Conservation (phyloP, 2,329 filamentous ascomycete genomes). For the Trichoderma cornu-damae region DNA sequence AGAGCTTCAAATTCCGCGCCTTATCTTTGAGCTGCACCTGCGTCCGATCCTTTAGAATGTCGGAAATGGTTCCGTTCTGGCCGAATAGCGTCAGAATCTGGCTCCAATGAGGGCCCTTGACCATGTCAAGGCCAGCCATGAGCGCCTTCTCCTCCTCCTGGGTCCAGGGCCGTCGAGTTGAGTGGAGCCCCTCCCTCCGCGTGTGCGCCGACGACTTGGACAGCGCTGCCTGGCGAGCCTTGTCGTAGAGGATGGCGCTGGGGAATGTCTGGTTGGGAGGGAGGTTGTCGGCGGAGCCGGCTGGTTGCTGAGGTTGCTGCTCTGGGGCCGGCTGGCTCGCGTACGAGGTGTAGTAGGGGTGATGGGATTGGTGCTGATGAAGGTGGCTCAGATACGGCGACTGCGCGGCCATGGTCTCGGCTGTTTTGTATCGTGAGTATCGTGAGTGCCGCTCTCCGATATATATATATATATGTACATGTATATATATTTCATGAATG, state of each 20-base stretch:
- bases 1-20: slow-evolving; percentile 81
- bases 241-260: slow-evolving; percentile 53
- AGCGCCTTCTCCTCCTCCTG: slow-evolving; percentile 85
- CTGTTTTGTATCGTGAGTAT: slow-evolving; percentile 19
- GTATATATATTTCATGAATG: too few relatives aligned
- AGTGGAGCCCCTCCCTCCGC: slow-evolving; percentile 53
- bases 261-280: slow-evolving; percentile 54
- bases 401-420: slow-evolving; percentile 35
- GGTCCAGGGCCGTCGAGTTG: slow-evolving; percentile 74
- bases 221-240: slow-evolving; percentile 53
- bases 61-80: slow-evolving; percentile 69
- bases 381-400: slow-evolving; percentile 35
- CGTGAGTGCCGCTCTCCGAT: too few relatives aligned
- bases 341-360: slow-evolving; percentile 33
- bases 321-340: slow-evolving; percentile 35
- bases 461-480: too few relatives aligned
- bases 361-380: slow-evolving; percentile 36
- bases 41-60: slow-evolving; percentile 80
- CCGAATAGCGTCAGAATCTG: slow-evolving; percentile 85
- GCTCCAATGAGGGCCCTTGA: slow-evolving; percentile 89
- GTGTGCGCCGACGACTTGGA: slow-evolving; percentile 53
- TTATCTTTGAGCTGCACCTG: slow-evolving; percentile 93
- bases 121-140: slow-evolving; percentile 81
- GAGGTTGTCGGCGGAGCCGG: slow-evolving; percentile 36
- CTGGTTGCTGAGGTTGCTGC: slow-evolving; percentile 27